A percentile compares a stretch with the other conserved stretches of the same genome.
phyloP scores from a whole-genome alignment of 257 asterid genomes.

The Henckelia pumila region DNA sequence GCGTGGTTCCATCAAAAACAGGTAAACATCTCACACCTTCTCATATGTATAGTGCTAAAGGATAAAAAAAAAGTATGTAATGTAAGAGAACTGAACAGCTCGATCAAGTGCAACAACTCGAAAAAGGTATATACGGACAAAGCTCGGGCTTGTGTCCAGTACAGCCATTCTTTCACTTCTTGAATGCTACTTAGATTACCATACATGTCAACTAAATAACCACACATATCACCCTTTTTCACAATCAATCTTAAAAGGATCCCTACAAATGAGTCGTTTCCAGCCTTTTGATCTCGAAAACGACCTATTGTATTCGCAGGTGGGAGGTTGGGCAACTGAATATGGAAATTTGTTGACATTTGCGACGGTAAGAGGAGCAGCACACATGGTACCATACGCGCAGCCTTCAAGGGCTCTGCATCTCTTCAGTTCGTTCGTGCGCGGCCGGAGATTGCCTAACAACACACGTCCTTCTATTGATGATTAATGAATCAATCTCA shows the following conservation, averaged over 20 bases:
- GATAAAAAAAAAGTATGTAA: background rate
- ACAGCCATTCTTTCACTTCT: too few relatives aligned
- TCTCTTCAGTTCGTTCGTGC: conserved; percentile 67
- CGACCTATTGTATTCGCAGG: conserved; percentile 34
- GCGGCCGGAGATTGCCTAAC: conserved; percentile 70
- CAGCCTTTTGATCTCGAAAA: background rate
- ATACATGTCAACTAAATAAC: too few relatives aligned
- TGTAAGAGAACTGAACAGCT: too few relatives aligned
- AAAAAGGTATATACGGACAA: too few relatives aligned
- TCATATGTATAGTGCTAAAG: background rate
- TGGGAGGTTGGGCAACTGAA: conserved; percentile 95
- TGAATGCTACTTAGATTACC: too few relatives aligned
- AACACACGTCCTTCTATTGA: conserved; percentile 50
- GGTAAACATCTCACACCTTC: background rate
- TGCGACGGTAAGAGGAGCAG: conserved; percentile 93
- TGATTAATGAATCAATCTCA: conserved; percentile 4
- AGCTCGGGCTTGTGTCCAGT: background rate
- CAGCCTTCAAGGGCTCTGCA: conserved; percentile 95
- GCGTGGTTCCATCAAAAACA: background rate
- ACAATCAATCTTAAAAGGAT: too few relatives aligned
- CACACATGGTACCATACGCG: conserved; percentile 96
- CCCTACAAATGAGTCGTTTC: background rate
- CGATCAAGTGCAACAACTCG: too few relatives aligned
- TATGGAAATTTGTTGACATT: conserved; percentile 78
- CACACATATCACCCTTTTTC: too few relatives aligned